These are phyloP conservation scores for Lepiota brunneoincarnata DNA, from an alignment of 768 basidiomycete genomes.

Conservation along the genomic window DNA sequence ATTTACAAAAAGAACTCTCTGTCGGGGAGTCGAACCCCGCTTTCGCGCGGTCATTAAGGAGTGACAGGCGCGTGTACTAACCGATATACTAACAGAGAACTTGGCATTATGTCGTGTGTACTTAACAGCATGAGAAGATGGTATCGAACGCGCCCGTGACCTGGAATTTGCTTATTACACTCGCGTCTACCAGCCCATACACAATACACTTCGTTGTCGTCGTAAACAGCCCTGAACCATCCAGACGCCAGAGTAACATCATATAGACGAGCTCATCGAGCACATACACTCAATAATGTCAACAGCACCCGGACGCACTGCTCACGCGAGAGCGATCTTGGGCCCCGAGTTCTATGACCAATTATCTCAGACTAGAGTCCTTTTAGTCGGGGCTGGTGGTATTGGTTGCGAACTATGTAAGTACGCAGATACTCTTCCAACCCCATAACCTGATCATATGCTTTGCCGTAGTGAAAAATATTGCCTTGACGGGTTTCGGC, in stretches of 20 bases:
- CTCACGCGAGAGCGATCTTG: conserved; percentile 76
- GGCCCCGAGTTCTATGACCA: conserved; percentile 66
- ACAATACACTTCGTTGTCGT: background rate
- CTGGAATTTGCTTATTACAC: background rate
- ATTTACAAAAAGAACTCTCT: conserved; percentile 1
- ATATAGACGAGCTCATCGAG: background rate
- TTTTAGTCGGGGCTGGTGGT: conserved; percentile 94
- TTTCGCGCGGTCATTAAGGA: conserved; percentile 7
- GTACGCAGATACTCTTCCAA: conserved; percentile 21
- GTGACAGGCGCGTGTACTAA: conserved; percentile 18
- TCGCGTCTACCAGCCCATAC: conserved; percentile 1
- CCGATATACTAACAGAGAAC: conserved; percentile 17
- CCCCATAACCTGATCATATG: background rate
- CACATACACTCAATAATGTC: conserved; percentile 31
- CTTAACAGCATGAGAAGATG: no score
- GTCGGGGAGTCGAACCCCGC: conserved; percentile 17
- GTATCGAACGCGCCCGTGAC: conserved; percentile 1
- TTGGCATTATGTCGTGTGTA: background rate
- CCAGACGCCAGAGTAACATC: background rate
- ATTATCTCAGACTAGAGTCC: conserved; percentile 62
- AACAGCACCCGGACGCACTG: conserved; percentile 45
- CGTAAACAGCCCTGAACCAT: background rate
- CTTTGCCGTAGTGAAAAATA: conserved; percentile 77
- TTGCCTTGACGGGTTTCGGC: conserved; percentile 90
- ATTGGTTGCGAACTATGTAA: conserved; percentile 95